These are phyloP conservation scores for Chaetomium cochliodes DNA, from an alignment of 495 filamentous ascomycete species.

Conservation along the genomic window DNA sequence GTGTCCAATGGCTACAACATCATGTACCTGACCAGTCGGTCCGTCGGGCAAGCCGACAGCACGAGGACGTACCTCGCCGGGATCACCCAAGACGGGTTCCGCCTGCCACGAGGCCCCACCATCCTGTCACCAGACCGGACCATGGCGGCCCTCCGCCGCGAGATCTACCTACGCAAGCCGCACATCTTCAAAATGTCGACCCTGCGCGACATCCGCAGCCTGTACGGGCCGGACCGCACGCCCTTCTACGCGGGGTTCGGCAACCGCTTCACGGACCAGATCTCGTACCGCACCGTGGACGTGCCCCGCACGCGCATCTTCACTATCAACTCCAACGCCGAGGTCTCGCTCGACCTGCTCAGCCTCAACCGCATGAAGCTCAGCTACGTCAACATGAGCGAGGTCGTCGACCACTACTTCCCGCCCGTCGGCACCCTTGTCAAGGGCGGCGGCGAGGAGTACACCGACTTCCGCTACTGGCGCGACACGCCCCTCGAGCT, in stretches of 20 bases:
- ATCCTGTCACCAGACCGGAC: slow-evolving; percentile 95
- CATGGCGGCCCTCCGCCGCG: slow-evolving; percentile 88
- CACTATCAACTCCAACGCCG: slow-evolving; percentile 97
- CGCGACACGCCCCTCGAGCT: slow-evolving; percentile 69
- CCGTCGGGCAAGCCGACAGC: slow-evolving; percentile 88
- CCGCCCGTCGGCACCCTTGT: slow-evolving; percentile 75
- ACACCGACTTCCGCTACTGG: slow-evolving; percentile 89
- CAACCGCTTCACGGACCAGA: slow-evolving; percentile 91
- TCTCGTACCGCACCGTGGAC: slow-evolving; percentile 93
- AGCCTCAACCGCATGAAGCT: slow-evolving; percentile 93
- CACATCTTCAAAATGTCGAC: slow-evolving; percentile 99
- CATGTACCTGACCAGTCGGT: slow-evolving; percentile 93
- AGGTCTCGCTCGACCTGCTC: slow-evolving; percentile 88
- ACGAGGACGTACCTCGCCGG: slow-evolving; percentile 89
- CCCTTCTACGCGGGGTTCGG: slow-evolving; percentile 98
- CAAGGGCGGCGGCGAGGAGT: slow-evolving; percentile 77
- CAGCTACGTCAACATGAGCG: slow-evolving; percentile 94
- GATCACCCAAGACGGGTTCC: slow-evolving; percentile 82
- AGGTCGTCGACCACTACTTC: slow-evolving; percentile 96
- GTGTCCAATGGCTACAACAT: slow-evolving; percentile 96
- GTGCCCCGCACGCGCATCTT: slow-evolving; percentile 94
- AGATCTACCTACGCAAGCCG: slow-evolving; percentile 93
- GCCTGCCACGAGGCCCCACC: slow-evolving; percentile 82
- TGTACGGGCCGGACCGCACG: slow-evolving; percentile 74
- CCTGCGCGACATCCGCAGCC: slow-evolving; percentile 82